Evolutionary conservation across 73 alveolate species (phyloP), one percentile per base, ranked within the genome.

Genomic region (Uronychia binucleata): DNA sequence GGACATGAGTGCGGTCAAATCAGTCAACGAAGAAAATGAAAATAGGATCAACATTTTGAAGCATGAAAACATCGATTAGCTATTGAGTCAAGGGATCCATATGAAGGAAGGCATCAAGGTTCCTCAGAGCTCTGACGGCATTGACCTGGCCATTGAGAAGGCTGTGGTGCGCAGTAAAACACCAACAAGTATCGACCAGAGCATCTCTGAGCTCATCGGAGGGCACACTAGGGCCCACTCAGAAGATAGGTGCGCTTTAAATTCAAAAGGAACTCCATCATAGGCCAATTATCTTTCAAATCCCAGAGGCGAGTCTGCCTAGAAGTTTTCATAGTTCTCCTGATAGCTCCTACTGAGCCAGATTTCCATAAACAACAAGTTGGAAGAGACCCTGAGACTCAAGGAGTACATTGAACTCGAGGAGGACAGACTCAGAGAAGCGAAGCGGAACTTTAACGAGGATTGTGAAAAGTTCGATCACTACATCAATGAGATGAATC

Each of bases 371-470:
- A 28, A 75, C 1, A 25, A 75, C 27, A 75, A 75, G 30, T 35
- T 26, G 32, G 81, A 75, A 30, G 81, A 75, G 32, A 1, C 57
- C 46, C 8, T 5, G 30, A 26, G 81, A 28, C 27, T 75, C 1
- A 75, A 75, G 28, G 81, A 75, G 32, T 75, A 26, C 58, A 75
- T 75, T 30, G 58, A 26, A 28, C 25, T 75, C 57, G 81, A 75
- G 30, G 81, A 75, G 30, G 81, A 75, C 1, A 26, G 81, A 13
- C 58, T 75, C 26, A 26, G 30, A 1, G 81, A 75, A 28, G 81
- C 81, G 25, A 75, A 75, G 8, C 25, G 5, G 32, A 32, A 28
- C 46, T 75, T 75, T 30, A 32, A 75, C 27, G 81, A 75, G 58
- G 81, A 75, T 27, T 75, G 81, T 75, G 32, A 75, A 27, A 26